Base-by-base conservation (phyloP, 2,329 filamentous ascomycete species). In the Periconia sp. region DNA sequence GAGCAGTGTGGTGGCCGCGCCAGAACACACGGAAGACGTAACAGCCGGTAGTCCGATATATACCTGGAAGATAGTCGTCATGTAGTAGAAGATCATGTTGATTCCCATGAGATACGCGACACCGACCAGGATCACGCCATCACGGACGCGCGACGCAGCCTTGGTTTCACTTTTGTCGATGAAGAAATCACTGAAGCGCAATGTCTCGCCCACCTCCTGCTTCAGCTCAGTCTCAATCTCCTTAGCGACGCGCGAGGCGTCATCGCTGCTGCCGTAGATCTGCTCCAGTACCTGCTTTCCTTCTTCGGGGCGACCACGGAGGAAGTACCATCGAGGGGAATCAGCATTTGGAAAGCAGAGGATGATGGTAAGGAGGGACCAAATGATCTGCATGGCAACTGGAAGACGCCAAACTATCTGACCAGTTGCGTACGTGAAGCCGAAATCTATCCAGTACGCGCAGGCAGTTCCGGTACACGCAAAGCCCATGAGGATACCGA, bases 81-180 rank as follows among this genome's bases (percentile, higher is more conserved):
- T 69, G 47, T 73, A 73, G 53, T 73, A 72, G 39, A 63, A 63
- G 38, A 73, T 72, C 44, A 72, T 69, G 49, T 73, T 71, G 46
- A 71, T 68, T 11, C 68, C 71, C 15, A 70, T 71, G 55, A 72
- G 66, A 46, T 73, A 69, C n/a, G 70, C 67, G 11, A 72, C 64
- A 11, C 56, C 65, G 40, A 73, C 70, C 52, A 73, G 68, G n/a
- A 69, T 50, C 15, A 64, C 47, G 56, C 71, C 71, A 11, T 67
- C 65, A 13, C 65, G 59, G 5, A 65, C 63, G 18, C 61, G 50
- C 10, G 51, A 55, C 7, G 57, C 56, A 10, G 60, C 58, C 41
- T 63, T 59, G 23, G 48, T 46, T 31, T 53, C 46, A 12, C 48
- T 41, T 24, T 32, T 21, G 28, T 52, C 52, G 22, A 55, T 48